Percentiles rank a stretch among this genome's conserved stretches.
Conservation (phyloP, 2,329 filamentous ascomycete species). For the Ophiosphaerella herpotricha region DNA sequence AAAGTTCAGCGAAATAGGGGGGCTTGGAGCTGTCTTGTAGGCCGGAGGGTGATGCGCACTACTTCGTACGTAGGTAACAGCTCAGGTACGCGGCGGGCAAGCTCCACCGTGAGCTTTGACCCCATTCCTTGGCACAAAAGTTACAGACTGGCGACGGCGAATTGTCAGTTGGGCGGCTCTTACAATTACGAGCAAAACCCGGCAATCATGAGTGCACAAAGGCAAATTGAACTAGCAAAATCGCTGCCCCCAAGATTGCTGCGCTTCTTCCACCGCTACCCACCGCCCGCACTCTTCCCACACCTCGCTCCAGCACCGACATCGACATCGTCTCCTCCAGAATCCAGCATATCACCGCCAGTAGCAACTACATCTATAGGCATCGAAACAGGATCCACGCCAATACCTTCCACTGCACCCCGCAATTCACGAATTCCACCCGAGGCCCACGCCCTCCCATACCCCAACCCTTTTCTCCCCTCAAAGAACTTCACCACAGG, state of each 20-base stretch:
- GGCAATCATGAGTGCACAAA: constrained; percentile 32
- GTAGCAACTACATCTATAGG: constrained; percentile 9
- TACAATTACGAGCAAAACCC: constrained; percentile 1
- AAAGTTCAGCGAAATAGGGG: background rate
- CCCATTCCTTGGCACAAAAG: constrained; percentile 18
- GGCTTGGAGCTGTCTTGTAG: constrained; percentile 4
- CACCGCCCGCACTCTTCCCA: constrained; percentile 63
- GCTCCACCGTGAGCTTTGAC: constrained; percentile 10
- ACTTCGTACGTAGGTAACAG: constrained; percentile 16
- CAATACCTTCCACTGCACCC: constrained; percentile 14
- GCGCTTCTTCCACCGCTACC: constrained; percentile 88
- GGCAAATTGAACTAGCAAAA: constrained; percentile 63
- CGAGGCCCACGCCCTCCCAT: constrained; percentile 50
- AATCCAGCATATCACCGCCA: too few species aligned
- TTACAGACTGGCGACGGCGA: constrained; percentile 7
- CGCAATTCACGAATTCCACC: constrained; percentile 15
- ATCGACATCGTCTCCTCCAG: too few species aligned
- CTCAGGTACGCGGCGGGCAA: constrained; percentile 27
- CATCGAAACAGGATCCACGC: constrained; percentile 22
- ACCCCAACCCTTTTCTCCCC: constrained; percentile 80
- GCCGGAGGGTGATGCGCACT: background rate
- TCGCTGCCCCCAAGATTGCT: constrained; percentile 76
- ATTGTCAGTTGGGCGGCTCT: background rate
- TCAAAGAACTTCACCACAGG: constrained; percentile 78
- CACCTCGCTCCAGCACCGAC: constrained; percentile 9